Conservation (phyloP, 371 early-diverging fungal genomes). For the Zopfochytrium polystomum region DNA sequence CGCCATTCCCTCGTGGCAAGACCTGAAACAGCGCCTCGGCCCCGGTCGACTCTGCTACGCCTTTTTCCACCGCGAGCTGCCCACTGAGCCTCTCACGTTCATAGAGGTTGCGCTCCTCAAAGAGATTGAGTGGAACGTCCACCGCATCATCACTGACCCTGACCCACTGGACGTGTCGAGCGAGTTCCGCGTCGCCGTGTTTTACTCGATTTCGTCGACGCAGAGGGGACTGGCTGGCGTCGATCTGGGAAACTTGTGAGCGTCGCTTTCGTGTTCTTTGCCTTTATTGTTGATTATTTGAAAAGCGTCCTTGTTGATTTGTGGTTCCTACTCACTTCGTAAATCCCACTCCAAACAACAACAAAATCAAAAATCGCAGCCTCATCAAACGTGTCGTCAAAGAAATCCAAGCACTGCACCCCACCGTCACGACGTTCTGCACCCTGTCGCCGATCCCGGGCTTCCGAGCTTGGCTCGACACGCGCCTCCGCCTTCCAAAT, state of each 20-base stretch:
- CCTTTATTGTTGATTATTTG: background rate
- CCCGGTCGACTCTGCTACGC: conserved; percentile 75
- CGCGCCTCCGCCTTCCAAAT: conserved; percentile 25
- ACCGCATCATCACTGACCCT: conserved; percentile 61
- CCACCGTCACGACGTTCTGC: conserved; percentile 68
- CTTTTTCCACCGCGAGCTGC: conserved; percentile 69
- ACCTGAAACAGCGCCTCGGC: conserved; percentile 75
- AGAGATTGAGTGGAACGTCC: conserved; percentile 56
- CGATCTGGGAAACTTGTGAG: conserved; percentile 71
- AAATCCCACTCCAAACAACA: no score
- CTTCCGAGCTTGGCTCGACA: conserved; percentile 71
- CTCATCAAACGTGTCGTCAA: conserved; percentile 81
- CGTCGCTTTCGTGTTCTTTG: background rate
- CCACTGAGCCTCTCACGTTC: conserved; percentile 76
- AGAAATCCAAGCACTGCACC: conserved; percentile 61
- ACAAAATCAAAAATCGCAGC: no score
- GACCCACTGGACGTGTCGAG: conserved; percentile 24
- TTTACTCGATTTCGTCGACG: conserved; percentile 81
- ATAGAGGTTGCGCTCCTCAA: conserved; percentile 67
- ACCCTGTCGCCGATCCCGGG: conserved; percentile 85
- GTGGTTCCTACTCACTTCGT: background rate
- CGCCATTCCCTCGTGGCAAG: conserved; percentile 67
- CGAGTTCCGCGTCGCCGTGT: conserved; percentile 63
- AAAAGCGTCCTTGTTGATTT: background rate
- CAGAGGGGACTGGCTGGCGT: conserved; percentile 78